phyloP scores from a whole-genome alignment of 2,329 filamentous ascomycete genomes.

The Cercospora brassicicola region DNA sequence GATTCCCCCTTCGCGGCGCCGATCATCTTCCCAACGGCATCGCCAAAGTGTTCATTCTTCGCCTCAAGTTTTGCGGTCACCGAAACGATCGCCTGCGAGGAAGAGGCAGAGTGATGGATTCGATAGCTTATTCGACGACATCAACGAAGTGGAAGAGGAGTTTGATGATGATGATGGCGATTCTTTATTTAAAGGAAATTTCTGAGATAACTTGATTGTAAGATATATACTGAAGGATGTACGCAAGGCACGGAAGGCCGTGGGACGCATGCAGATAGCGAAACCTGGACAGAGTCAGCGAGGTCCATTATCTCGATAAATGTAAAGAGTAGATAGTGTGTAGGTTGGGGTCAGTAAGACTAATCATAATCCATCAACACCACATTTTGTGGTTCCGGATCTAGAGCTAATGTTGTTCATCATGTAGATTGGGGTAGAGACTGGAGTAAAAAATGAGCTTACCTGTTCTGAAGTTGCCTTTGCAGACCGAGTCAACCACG shows the following conservation, averaged over 20 bases:
- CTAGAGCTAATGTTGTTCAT: constrained; percentile 17
- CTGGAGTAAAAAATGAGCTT: neutral
- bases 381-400: constrained; percentile 12
- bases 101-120: neutral
- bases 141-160: neutral
- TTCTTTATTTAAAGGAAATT: neutral
- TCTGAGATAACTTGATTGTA: neutral
- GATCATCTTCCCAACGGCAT: neutral
- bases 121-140: neutral
- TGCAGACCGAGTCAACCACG: neutral
- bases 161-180: neutral
- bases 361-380: constrained; percentile 18
- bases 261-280: neutral
- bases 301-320: neutral
- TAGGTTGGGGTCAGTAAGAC: constrained; percentile 3
- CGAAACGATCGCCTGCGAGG: neutral
- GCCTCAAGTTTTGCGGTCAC: too few relatives aligned
- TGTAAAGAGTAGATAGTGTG: neutral
- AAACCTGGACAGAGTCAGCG: constrained; percentile 2
- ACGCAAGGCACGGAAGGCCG: neutral
- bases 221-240: neutral
- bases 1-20: neutral
- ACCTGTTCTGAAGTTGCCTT: neutral
- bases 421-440: neutral
- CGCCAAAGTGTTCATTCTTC: neutral